Percentiles rank a stretch among this genome's conserved stretches.
Evolutionary conservation across 106 monocot genomes (phyloP).

Genomic region (Dioscorea alata): DNA sequence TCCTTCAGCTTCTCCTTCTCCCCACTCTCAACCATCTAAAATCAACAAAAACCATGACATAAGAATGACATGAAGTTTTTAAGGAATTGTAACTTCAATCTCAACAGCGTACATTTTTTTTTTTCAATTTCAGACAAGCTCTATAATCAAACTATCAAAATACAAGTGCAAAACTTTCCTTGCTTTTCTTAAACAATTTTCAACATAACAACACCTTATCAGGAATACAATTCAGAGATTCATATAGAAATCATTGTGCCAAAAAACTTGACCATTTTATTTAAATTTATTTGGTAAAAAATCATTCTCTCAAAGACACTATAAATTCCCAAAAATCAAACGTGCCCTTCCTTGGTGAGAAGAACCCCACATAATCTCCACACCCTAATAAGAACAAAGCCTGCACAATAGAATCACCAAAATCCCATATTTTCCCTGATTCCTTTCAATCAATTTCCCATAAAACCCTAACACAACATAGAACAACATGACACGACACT

Average conservation of each 20-base stretch:
- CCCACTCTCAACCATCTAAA: conserved; percentile 87
- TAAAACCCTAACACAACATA: background rate
- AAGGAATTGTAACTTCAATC: no score
- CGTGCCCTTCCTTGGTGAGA: no score
- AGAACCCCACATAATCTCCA: no score
- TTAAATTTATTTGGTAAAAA: no score
- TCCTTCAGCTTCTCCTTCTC: conserved; percentile 99
- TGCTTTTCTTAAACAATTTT: background rate
- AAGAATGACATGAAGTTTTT: background rate
- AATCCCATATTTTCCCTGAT: background rate
- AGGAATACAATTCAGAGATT: no score
- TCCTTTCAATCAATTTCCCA: background rate
- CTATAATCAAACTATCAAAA: background rate
- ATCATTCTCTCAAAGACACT: no score
- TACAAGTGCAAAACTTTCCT: background rate
- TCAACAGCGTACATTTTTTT: background rate
- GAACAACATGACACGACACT: background rate
- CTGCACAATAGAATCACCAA: no score
- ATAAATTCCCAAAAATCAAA: no score
- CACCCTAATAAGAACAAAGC: no score
- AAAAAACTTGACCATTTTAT: no score
- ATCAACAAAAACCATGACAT: conserved; percentile 14
- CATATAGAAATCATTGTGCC: no score
- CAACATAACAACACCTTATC: no score
- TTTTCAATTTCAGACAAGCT: background rate